phyloP scores from a whole-genome alignment of 148 eudicot species.

The Vaccinium darrowii region DNA sequence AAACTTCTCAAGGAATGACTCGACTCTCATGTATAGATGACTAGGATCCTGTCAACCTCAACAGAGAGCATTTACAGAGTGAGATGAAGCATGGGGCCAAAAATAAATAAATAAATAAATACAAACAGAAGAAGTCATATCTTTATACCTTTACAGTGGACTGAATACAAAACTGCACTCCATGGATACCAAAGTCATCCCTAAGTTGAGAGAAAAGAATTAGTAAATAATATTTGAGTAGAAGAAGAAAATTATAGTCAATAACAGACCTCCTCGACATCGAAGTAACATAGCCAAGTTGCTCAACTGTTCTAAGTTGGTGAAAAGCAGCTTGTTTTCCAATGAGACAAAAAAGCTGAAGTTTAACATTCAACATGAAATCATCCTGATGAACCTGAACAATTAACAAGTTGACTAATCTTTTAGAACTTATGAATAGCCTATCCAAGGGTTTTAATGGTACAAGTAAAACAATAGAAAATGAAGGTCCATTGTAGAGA shows the following conservation, averaged over 20 bases:
- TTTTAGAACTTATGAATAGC: background rate
- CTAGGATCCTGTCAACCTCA: slow-evolving; percentile 63
- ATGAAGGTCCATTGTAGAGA: background rate
- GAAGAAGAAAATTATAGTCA: background rate
- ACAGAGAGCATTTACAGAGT: slow-evolving; percentile 7
- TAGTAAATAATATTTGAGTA: background rate
- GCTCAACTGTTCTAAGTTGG: slow-evolving; percentile 7
- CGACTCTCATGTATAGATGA: slow-evolving; percentile 76
- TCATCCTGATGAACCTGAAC: slow-evolving; percentile 5
- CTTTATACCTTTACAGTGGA: background rate
- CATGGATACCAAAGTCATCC: background rate
- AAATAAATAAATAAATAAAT: background rate
- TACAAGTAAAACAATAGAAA: background rate
- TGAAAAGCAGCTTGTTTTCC: slow-evolving; percentile 8
- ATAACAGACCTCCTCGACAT: background rate
- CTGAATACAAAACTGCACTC: slow-evolving; percentile 1
- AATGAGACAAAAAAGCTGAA: background rate
- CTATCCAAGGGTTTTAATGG: background rate
- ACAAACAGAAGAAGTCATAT: background rate
- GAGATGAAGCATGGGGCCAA: slow-evolving; percentile 8
- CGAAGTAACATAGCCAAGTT: background rate
- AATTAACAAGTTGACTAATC: background rate
- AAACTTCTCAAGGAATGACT: slow-evolving; percentile 74
- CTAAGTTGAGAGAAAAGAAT: background rate
- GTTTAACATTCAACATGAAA: background rate